These are phyloP conservation scores for Coemansia sp. DNA, from an alignment of 192 early-diverging fungal species.

Conservation along the genomic window DNA sequence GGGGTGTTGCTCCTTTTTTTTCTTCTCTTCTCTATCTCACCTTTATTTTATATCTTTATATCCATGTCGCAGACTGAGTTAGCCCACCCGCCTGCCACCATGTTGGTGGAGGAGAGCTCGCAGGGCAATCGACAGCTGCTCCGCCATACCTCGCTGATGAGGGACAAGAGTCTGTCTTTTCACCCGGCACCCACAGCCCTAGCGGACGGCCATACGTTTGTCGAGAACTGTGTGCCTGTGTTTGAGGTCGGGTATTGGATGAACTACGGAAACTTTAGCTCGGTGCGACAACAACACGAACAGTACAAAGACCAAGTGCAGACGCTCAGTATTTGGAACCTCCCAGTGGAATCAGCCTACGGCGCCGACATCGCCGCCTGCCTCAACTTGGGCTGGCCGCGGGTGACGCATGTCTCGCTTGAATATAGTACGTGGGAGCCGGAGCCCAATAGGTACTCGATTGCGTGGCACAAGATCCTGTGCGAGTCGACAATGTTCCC, in stretches of 20 bases:
- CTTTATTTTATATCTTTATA: not conserved
- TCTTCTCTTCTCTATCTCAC: not conserved
- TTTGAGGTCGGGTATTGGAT: conserved; percentile 55
- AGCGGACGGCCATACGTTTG: conserved; percentile 4
- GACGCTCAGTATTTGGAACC: conserved; percentile 50
- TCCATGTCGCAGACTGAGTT: too few relatives aligned
- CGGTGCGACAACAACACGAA: conserved; percentile 45
- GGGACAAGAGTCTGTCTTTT: conserved; percentile 31
- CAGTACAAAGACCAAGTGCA: conserved; percentile 42
- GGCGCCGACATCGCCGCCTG: conserved; percentile 46
- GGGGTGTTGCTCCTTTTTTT: not conserved
- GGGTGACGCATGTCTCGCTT: conserved; percentile 41
- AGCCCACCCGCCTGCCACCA: not conserved
- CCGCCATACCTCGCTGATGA: conserved; percentile 40
- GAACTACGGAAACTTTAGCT: conserved; percentile 51
- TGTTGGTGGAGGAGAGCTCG: not conserved
- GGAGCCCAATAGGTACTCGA: conserved; percentile 48
- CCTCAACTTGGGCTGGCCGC: conserved; percentile 44
- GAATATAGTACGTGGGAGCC: conserved; percentile 55
- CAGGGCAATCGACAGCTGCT: conserved; percentile 14
- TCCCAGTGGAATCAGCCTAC: conserved; percentile 49
- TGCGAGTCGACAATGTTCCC: conserved; percentile 44
- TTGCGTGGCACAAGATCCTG: conserved; percentile 43
- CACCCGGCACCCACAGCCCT: not conserved
- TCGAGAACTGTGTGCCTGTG: conserved; percentile 48